These are phyloP conservation scores for Rhododendron henanense DNA, from an alignment of 148 eudicot genomes.

Conservation along the genomic window DNA sequence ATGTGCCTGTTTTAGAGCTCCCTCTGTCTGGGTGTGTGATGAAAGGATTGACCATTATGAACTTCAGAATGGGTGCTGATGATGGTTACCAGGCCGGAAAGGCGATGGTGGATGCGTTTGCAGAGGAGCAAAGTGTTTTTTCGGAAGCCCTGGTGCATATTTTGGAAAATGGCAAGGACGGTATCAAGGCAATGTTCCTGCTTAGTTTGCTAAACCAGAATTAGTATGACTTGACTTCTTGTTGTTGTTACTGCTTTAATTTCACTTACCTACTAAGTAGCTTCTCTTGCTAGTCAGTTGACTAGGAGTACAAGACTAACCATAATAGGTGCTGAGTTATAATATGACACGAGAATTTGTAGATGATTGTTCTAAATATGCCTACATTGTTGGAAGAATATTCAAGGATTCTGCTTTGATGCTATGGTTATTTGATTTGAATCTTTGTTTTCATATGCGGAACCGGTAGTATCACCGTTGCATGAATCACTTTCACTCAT, in stretches of 20 bases:
- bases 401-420: too few relatives aligned
- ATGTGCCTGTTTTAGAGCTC: background rate
- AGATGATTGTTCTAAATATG: too few relatives aligned
- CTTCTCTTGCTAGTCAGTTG: too few relatives aligned
- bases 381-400: too few relatives aligned
- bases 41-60: background rate
- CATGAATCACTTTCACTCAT: too few relatives aligned
- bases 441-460: too few relatives aligned
- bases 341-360: too few relatives aligned
- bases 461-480: too few relatives aligned
- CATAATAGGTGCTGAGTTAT: too few relatives aligned
- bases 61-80: background rate
- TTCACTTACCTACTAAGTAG: background rate
- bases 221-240: too few relatives aligned
- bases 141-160: background rate
- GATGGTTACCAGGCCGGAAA: background rate
- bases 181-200: background rate
- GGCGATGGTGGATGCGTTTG: background rate
- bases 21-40: background rate
- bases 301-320: too few relatives aligned
- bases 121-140: background rate
- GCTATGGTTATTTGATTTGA: too few relatives aligned
- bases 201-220: background rate
- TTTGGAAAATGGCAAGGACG: background rate
- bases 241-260: background rate